Evolutionary conservation across 176 grass and related monocot species (phyloP).

Genomic region (Rhynchospora pubera): DNA sequence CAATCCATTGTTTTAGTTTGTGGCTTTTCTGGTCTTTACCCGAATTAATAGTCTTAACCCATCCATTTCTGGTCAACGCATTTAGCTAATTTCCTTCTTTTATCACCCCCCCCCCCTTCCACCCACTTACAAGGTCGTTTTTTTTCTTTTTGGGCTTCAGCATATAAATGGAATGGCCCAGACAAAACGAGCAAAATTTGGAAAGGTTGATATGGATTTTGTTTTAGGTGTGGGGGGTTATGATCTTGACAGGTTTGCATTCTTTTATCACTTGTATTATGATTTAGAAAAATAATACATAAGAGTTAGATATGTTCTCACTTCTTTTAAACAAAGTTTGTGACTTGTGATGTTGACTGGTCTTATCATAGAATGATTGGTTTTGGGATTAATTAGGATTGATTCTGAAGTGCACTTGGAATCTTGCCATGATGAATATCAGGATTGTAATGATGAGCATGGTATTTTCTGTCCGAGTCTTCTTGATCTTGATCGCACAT

Average conservation of each 20-base stretch:
- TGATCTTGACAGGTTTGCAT: slow-evolving; percentile 77
- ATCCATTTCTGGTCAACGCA: no score
- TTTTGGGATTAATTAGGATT: slow-evolving; percentile 30
- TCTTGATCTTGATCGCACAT: neutral
- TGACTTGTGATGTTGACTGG: neutral
- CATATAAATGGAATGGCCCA: slow-evolving; percentile 74
- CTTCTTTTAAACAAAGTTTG: neutral
- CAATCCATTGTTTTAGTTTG: neutral
- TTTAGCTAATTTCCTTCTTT: neutral
- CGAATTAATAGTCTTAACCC: neutral
- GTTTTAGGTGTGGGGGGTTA: slow-evolving; percentile 94
- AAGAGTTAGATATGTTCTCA: neutral
- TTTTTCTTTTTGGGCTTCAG: slow-evolving; percentile 38
- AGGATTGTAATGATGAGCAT: slow-evolving; percentile 36
- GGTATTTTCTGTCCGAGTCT: slow-evolving; percentile 22
- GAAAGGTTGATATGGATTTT: slow-evolving; percentile 88
- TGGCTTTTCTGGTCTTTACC: neutral
- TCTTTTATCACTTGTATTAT: neutral
- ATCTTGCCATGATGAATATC: slow-evolving; percentile 24
- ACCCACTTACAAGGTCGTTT: slow-evolving; percentile 22
- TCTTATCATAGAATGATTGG: slow-evolving; percentile 23
- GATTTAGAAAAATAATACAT: slow-evolving; percentile 55
- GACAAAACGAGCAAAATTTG: slow-evolving; percentile 64
- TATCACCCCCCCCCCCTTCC: neutral
- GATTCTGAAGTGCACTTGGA: slow-evolving; percentile 45